phyloP scores from a whole-genome alignment of 768 basidiomycete species.

The Russula compacta region DNA sequence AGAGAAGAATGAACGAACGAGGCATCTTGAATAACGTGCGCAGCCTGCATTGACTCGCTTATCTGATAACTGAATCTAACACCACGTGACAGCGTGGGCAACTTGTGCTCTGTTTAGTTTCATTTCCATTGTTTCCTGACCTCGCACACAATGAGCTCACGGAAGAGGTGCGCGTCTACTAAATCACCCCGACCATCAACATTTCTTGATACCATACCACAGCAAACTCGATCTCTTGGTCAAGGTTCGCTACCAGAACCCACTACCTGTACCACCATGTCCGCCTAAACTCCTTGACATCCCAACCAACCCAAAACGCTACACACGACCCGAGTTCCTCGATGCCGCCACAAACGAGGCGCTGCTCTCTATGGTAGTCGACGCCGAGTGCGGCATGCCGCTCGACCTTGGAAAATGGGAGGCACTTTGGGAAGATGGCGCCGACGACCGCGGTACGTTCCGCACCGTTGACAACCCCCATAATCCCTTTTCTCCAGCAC shows the following conservation, averaged over 20 bases:
- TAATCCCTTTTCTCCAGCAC: background rate
- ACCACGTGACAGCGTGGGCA: background rate
- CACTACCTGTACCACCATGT: conserved; percentile 91
- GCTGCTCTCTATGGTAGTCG: conserved; percentile 90
- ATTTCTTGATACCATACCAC: conserved; percentile 21
- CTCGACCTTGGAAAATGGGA: conserved; percentile 79
- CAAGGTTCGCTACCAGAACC: conserved; percentile 88
- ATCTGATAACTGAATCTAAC: conserved; percentile 4
- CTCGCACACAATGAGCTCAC: conserved; percentile 36
- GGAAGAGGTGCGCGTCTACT: conserved; percentile 37
- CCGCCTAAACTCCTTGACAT: conserved; percentile 92
- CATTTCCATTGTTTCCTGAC: background rate
- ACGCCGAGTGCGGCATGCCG: conserved; percentile 96
- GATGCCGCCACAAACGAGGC: conserved; percentile 71
- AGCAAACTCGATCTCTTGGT: conserved; percentile 86
- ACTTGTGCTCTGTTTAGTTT: too few species aligned
- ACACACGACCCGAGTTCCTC: conserved; percentile 79
- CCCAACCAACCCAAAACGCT: conserved; percentile 81
- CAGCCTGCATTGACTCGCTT: too few species aligned
- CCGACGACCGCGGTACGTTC: conserved; percentile 49
- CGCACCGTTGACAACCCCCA: background rate
- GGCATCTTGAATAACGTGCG: too few species aligned
- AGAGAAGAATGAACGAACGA: background rate
- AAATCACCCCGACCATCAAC: background rate
- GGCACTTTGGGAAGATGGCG: conserved; percentile 75